A percentile compares a stretch with the other conserved stretches of the same genome.
These are phyloP conservation scores for slime mould (Dictyostelium discoideum) DNA, from an alignment of 78 protist species.

Conservation along the genomic window dicty_2.7 NC_007090.3:1382501-1383000, in stretches of 20 bases:
- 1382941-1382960: neutral
- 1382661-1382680: neutral
- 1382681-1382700: conserved; percentile 37
- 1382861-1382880: neutral
- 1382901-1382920: neutral
- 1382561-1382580: conserved; percentile 5
- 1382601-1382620: neutral
- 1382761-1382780: no score
- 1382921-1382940: neutral
- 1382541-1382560: conserved; percentile 34
- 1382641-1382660: conserved; percentile 52
- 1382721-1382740: conserved; percentile 40
- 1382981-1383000: neutral
- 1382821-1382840: neutral
- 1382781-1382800: neutral
- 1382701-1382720: conserved; percentile 67
- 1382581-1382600: neutral
- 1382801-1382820: neutral
- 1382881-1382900: neutral
- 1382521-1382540: conserved; percentile 15
- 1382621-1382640: neutral
- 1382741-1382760: neutral
- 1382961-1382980: neutral
- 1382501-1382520: conserved; percentile 45
- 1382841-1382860: neutral